Percentiles rank a stretch among this genome's conserved stretches.
These are phyloP conservation scores for Monilinia fructigena DNA, from an alignment of 2,329 filamentous ascomycete genomes.

Conservation along the genomic window DNA sequence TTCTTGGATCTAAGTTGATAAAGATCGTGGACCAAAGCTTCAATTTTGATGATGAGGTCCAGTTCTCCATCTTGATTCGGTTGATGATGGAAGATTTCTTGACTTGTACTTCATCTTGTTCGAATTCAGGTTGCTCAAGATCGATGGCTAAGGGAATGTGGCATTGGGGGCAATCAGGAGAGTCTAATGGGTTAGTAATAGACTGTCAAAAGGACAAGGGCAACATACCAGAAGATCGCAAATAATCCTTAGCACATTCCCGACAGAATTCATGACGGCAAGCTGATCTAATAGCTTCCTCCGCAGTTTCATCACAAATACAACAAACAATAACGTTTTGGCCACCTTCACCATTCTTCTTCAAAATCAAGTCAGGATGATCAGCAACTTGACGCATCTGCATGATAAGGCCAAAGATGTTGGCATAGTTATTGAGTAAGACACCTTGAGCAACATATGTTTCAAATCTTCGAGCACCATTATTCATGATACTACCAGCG, in stretches of 20 bases:
- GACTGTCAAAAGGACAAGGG: not conserved
- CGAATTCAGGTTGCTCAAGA: constrained; percentile 90
- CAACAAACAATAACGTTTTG: constrained; percentile 90
- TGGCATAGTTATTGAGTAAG: constrained; percentile 95
- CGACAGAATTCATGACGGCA: constrained; percentile 94
- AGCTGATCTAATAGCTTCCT: constrained; percentile 87
- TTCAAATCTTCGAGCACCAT: constrained; percentile 83
- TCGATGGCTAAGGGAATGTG: constrained; percentile 90
- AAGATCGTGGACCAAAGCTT: constrained; percentile 90
- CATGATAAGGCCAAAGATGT: constrained; percentile 98
- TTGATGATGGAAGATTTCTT: constrained; percentile 99
- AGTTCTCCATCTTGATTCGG: constrained; percentile 97
- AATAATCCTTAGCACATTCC: constrained; percentile 74
- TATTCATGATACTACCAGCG: constrained; percentile 92
- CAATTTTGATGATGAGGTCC: constrained; percentile 97
- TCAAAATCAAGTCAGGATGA: constrained; percentile 89
- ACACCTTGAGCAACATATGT: constrained; percentile 95
- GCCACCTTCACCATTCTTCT: constrained; percentile 80
- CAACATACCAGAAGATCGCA: constrained; percentile 70
- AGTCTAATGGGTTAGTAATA: constrained; percentile 43
- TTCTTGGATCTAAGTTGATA: constrained; percentile 91
- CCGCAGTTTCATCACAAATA: constrained; percentile 94
- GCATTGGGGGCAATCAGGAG: constrained; percentile 80
- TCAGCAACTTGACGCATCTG: constrained; percentile 98
- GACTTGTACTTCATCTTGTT: constrained; percentile 80